Percentiles rank a stretch among this genome's conserved stretches.
Evolutionary conservation across 345 rosid species (phyloP).

Genomic region (Eucalyptus pumila): DNA sequence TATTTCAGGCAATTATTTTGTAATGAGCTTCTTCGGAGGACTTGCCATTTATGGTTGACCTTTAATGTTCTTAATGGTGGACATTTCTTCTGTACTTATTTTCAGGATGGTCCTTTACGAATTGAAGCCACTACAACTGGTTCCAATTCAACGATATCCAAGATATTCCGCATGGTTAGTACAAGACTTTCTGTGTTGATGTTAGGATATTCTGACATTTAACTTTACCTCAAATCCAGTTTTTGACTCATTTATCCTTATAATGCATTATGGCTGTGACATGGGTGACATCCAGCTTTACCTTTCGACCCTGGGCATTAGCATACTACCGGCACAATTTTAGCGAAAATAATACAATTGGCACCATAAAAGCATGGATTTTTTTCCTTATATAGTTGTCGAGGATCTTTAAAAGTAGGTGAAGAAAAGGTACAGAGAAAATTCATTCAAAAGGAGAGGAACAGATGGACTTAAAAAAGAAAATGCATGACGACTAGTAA

Average conservation of each 20-base stretch:
- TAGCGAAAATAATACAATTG: not conserved
- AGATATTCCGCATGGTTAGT: constrained; percentile 81
- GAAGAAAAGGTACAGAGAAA: not conserved
- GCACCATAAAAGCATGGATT: not conserved
- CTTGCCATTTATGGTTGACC: not conserved
- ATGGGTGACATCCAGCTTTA: not conserved
- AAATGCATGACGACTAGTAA: not conserved
- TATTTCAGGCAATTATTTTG: not conserved
- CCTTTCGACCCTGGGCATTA: not conserved
- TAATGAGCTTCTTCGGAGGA: not conserved
- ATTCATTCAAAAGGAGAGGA: not conserved
- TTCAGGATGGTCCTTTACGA: constrained; percentile 93
- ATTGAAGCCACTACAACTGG: constrained; percentile 78
- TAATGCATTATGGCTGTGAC: not conserved
- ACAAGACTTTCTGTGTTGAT: not conserved
- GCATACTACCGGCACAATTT: not conserved
- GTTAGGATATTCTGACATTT: not conserved
- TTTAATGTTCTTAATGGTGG: not conserved
- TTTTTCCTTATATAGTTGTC: not conserved
- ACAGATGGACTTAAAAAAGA: not conserved
- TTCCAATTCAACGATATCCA: constrained; percentile 77
- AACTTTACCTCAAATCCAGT: not conserved
- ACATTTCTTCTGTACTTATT: not conserved
- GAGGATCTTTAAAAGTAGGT: not conserved
- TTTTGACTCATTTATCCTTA: not conserved